A percentile compares a stretch with the other conserved stretches of the same genome.
Conservation (phyloP, 148 eudicot species). For the Arbutus unedo region DNA sequence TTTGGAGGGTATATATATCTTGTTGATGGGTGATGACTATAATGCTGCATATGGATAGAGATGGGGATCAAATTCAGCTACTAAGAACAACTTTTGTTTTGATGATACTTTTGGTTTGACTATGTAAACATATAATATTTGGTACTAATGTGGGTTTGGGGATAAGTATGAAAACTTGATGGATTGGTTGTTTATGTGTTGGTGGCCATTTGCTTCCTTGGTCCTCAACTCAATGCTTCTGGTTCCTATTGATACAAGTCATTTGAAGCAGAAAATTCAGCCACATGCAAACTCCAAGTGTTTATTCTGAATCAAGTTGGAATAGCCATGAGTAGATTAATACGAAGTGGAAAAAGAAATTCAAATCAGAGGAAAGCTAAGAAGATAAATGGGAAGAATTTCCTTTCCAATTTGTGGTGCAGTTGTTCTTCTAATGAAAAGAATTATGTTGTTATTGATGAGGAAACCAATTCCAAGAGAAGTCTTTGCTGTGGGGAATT, state of each 20-base stretch:
- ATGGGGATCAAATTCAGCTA: too few relatives aligned
- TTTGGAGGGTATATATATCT: too few relatives aligned
- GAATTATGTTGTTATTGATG: constrained; percentile 34
- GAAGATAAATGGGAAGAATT: constrained; percentile 36
- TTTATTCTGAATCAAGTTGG: constrained; percentile 56
- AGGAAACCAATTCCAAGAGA: constrained; percentile 15
- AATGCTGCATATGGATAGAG: too few relatives aligned
- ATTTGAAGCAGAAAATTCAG: constrained; percentile 15
- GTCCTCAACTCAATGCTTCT: too few relatives aligned
- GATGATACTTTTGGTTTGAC: too few relatives aligned
- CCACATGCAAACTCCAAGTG: constrained; percentile 53
- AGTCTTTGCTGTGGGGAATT: neutral
- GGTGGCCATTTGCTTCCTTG: too few relatives aligned
- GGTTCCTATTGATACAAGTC: constrained; percentile 10
- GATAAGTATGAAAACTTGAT: too few relatives aligned
- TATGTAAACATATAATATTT: too few relatives aligned
- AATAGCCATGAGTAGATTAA: constrained; percentile 57
- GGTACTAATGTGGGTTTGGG: too few relatives aligned
- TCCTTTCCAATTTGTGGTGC: constrained; percentile 41
- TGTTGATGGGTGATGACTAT: too few relatives aligned
- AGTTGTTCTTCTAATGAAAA: constrained; percentile 51
- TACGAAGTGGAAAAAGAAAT: constrained; percentile 25
- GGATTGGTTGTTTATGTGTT: too few relatives aligned
- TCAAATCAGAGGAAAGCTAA: constrained; percentile 23
- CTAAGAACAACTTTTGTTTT: too few relatives aligned